Evolutionary conservation across 2,329 filamentous ascomycete genomes (phyloP).

Genomic region (Ascochyta viciae-villosae): DNA sequence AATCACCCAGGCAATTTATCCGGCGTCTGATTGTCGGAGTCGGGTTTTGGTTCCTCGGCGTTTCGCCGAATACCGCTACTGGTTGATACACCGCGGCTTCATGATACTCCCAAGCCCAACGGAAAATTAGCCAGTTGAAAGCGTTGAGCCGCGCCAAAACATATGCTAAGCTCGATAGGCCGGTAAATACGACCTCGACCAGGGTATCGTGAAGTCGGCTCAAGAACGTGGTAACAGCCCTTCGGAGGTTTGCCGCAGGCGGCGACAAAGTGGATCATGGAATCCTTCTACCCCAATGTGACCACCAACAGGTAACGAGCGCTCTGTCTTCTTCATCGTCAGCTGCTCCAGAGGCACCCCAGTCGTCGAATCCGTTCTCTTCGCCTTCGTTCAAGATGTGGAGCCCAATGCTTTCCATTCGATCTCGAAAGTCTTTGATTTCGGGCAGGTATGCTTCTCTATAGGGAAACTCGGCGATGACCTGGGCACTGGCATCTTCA

Average conservation of each 20-base stretch:
- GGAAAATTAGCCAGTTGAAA: not conserved
- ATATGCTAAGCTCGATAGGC: slow-evolving; percentile 4
- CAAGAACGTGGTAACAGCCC: slow-evolving; percentile 1
- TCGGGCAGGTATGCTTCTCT: slow-evolving; percentile 74
- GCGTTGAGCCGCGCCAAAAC: slow-evolving; percentile 1
- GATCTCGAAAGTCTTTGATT: slow-evolving; percentile 65
- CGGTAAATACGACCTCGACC: slow-evolving; percentile 5
- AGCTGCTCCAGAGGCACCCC: slow-evolving; percentile 59
- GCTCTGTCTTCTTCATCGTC: slow-evolving; percentile 56
- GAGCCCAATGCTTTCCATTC: slow-evolving; percentile 64
- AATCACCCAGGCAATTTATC: slow-evolving; percentile 47
- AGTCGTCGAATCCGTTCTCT: slow-evolving; percentile 75
- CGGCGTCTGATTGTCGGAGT: slow-evolving; percentile 32
- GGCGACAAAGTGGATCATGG: slow-evolving; percentile 21
- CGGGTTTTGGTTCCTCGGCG: slow-evolving; percentile 15
- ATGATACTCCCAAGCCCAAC: slow-evolving; percentile 1
- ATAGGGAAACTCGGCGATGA: slow-evolving; percentile 81
- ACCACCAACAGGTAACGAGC: slow-evolving; percentile 73
- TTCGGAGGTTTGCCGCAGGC: slow-evolving; percentile 17
- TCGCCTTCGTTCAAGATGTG: slow-evolving; percentile 66
- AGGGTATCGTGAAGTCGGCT: slow-evolving; percentile 5
- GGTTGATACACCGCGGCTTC: slow-evolving; percentile 8
- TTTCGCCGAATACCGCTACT: slow-evolving; percentile 13
- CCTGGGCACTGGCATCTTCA: slow-evolving; percentile 63
- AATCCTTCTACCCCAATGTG: slow-evolving; percentile 59